Conservation (phyloP, 106 monocot species). For the Ottelia alismoides region DNA sequence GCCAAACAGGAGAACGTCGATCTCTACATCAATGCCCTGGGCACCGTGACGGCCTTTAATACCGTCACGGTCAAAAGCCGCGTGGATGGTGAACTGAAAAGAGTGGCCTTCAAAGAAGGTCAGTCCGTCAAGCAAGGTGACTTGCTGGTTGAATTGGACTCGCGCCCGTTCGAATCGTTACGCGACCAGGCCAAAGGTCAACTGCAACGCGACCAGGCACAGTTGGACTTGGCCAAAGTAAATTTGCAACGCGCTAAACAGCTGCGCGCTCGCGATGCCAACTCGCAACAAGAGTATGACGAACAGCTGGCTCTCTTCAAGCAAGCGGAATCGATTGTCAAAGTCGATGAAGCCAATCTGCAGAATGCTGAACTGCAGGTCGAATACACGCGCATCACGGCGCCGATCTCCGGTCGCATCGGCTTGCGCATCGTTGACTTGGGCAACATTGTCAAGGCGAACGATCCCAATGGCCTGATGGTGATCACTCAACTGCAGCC, state of each 20-base stretch:
- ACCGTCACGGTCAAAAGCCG: background rate
- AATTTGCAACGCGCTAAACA: background rate
- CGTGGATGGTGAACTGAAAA: background rate
- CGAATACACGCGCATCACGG: background rate
- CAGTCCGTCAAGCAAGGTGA: background rate
- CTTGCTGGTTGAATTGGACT: background rate
- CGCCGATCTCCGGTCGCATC: background rate
- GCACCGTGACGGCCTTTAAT: background rate
- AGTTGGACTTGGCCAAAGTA: background rate
- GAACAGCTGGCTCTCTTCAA: background rate
- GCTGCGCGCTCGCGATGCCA: background rate
- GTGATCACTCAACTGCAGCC: background rate
- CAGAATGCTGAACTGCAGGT: background rate
- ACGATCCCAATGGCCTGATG: background rate
- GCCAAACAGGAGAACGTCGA: background rate
- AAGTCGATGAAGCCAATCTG: background rate
- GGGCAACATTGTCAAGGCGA: background rate
- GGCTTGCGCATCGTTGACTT: background rate
- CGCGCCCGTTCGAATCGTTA: background rate
- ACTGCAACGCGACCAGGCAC: background rate
- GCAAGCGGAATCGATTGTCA: background rate
- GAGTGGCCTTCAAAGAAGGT: background rate
- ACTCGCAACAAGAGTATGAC: background rate
- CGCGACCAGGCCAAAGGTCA: background rate
- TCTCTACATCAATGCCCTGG: background rate